Evolutionary conservation across 1,284 basidiomycete genomes (phyloP).

Genomic region (Coniferiporia weirii): DNA sequence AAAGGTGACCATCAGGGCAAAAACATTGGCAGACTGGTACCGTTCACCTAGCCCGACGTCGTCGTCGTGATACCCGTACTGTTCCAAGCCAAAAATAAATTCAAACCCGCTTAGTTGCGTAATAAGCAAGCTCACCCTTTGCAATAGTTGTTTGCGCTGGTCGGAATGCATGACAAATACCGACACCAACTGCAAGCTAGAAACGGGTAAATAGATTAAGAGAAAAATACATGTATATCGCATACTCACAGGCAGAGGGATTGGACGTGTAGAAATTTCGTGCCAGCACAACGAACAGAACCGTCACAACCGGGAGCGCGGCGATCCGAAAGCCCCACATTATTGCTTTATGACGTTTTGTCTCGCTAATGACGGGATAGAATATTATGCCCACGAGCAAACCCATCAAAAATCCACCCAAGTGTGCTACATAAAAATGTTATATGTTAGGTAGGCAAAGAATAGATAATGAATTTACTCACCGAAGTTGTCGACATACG

Average conservation of each 20-base stretch:
- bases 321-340: constrained; percentile 71
- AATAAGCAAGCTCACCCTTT: constrained; percentile 44
- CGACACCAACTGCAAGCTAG: constrained; percentile 85
- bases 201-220: constrained; percentile 13
- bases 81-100: neutral
- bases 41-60: constrained; percentile 2
- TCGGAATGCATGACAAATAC: constrained; percentile 85
- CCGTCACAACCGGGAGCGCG: constrained; percentile 68
- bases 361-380: constrained; percentile 84
- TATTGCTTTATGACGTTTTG: constrained; percentile 67
- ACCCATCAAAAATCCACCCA: constrained; percentile 81
- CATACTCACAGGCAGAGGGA: constrained; percentile 64
- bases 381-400: constrained; percentile 77
- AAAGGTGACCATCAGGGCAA: neutral
- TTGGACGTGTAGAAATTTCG: constrained; percentile 88
- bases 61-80: constrained; percentile 19
- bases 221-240: neutral
- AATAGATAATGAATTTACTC: constrained; percentile 20
- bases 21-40: neutral
- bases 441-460: neutral
- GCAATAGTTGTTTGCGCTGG: constrained; percentile 70
- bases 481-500: constrained; percentile 79
- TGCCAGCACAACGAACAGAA: constrained; percentile 79
- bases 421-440: constrained; percentile 45
- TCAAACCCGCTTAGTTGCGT: neutral